Conservation (phyloP, 495 filamentous ascomycete species). For the Tetracladium marchalianum region DNA sequence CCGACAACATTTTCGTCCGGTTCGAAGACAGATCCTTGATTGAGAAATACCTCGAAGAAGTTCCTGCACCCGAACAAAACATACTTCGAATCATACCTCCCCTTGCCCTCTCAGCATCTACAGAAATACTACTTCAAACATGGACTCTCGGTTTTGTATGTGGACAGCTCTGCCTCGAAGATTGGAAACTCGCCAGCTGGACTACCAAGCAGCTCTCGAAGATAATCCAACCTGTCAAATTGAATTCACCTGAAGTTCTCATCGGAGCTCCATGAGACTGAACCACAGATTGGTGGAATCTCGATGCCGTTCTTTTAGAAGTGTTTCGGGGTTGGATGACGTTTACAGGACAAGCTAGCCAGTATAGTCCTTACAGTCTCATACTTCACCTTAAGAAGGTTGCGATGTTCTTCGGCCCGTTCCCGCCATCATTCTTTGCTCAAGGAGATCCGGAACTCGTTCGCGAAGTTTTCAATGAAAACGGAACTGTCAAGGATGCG, state of each 20-base stretch:
- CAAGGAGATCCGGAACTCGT: constrained; percentile 14
- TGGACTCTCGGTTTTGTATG: background rate
- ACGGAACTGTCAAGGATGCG: constrained; percentile 1
- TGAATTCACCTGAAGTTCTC: constrained; percentile 24
- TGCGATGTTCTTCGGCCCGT: constrained; percentile 17
- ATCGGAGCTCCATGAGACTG: constrained; percentile 22
- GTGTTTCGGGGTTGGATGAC: constrained; percentile 2
- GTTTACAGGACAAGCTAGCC: constrained; percentile 3
- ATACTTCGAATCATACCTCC: no score
- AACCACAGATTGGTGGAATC: constrained; percentile 22
- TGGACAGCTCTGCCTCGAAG: constrained; percentile 18
- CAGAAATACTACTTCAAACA: constrained; percentile 1
- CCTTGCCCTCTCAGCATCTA: background rate
- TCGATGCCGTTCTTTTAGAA: constrained; percentile 13
- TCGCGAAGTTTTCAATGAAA: constrained; percentile 7
- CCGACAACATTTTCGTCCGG: constrained; percentile 5
- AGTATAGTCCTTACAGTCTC: constrained; percentile 12
- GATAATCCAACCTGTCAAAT: constrained; percentile 21
- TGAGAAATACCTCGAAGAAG: constrained; percentile 4
- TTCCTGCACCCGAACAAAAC: no score
- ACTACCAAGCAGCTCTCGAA: constrained; percentile 18
- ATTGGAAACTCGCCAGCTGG: constrained; percentile 25
- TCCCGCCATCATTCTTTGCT: constrained; percentile 17
- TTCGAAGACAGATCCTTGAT: constrained; percentile 5
- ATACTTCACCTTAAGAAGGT: constrained; percentile 19